A percentile compares a stretch with the other conserved stretches of the same genome.
Evolutionary conservation across 1,284 basidiomycete species (phyloP).

Genomic region (Xerocomus cyaneibrunnescens): DNA sequence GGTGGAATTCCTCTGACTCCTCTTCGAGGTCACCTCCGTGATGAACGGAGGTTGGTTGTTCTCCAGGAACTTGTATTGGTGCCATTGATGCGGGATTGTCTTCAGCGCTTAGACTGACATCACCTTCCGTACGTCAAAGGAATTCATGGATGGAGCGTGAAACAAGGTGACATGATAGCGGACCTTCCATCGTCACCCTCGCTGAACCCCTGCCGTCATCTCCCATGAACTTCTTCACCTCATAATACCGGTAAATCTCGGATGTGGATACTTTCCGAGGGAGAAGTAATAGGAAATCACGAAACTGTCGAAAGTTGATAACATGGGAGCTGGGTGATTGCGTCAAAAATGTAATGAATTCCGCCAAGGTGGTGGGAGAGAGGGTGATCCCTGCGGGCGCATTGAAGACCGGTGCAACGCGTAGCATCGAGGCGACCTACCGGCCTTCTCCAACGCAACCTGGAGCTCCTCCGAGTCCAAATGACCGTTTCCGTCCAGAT

Average conservation of each 20-base stretch:
- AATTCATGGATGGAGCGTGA: slow-evolving; percentile 23
- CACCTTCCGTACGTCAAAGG: slow-evolving; percentile 49
- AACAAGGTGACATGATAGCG: slow-evolving; percentile 27
- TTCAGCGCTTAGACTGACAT: slow-evolving; percentile 72
- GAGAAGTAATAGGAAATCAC: slow-evolving; percentile 86
- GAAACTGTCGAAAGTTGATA: slow-evolving; percentile 85
- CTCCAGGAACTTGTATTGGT: slow-evolving; percentile 17
- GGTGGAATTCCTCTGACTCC: slow-evolving; percentile 63
- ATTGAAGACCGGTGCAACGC: slow-evolving; percentile 20
- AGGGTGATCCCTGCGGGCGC: slow-evolving; percentile 62
- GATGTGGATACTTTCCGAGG: slow-evolving; percentile 77
- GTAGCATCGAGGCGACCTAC: slow-evolving; percentile 43
- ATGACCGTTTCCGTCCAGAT: slow-evolving; percentile 82
- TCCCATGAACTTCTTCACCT: slow-evolving; percentile 71
- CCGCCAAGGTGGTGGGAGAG: slow-evolving; percentile 61
- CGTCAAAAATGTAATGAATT: slow-evolving; percentile 81
- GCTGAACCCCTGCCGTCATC: slow-evolving; percentile 77
- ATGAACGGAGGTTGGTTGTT: slow-evolving; percentile 39
- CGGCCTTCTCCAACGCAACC: slow-evolving; percentile 69
- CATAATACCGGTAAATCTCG: slow-evolving; percentile 88
- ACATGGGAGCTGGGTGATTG: slow-evolving; percentile 62
- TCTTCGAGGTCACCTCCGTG: slow-evolving; percentile 53
- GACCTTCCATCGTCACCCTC: slow-evolving; percentile 86
- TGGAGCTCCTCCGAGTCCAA: slow-evolving; percentile 74
- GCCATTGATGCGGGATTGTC: slow-evolving; percentile 50